A percentile compares a stretch with the other conserved stretches of the same genome.
Conservation (phyloP, 2,329 filamentous ascomycete species). For the Sclerotinia sclerotiorum region DNA sequence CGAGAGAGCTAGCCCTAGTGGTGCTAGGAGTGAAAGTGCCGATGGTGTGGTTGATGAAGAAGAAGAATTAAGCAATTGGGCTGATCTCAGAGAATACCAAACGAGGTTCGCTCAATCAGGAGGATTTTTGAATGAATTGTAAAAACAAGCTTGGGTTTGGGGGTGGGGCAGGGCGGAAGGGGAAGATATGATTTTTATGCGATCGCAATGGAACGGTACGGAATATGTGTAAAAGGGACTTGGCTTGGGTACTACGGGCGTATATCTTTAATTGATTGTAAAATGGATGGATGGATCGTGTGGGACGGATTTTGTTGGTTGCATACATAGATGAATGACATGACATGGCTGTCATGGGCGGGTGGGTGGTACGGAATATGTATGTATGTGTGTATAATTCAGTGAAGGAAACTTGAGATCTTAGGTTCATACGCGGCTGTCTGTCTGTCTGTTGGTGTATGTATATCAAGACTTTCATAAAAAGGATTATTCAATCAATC, state of each 20-base stretch:
- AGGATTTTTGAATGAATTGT: slow-evolving; percentile 46
- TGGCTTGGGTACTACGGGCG: slow-evolving; percentile 15
- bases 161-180: background rate
- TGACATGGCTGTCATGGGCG: background rate
- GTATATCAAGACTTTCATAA: too few relatives aligned
- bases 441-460: too few relatives aligned
- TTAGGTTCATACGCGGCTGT: background rate
- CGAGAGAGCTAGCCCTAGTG: slow-evolving; percentile 49
- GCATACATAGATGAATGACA: background rate
- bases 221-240: background rate
- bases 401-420: background rate
- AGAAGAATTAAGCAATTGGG: slow-evolving; percentile 74
- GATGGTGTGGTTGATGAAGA: slow-evolving; percentile 63
- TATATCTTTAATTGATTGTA: background rate
- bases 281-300: slow-evolving; percentile 2
- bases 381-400: background rate
- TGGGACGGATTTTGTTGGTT: background rate
- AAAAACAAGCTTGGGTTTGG: background rate
- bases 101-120: slow-evolving; percentile 67
- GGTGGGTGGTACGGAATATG: background rate
- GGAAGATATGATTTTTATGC: slow-evolving; percentile 5
- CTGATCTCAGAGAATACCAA: slow-evolving; percentile 76
- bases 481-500: too few relatives aligned
- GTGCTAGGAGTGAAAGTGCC: slow-evolving; percentile 45
- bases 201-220: slow-evolving; percentile 6